Evolutionary conservation across 495 filamentous ascomycete species (phyloP).

Genomic region (Penicillium canescens): DNA sequence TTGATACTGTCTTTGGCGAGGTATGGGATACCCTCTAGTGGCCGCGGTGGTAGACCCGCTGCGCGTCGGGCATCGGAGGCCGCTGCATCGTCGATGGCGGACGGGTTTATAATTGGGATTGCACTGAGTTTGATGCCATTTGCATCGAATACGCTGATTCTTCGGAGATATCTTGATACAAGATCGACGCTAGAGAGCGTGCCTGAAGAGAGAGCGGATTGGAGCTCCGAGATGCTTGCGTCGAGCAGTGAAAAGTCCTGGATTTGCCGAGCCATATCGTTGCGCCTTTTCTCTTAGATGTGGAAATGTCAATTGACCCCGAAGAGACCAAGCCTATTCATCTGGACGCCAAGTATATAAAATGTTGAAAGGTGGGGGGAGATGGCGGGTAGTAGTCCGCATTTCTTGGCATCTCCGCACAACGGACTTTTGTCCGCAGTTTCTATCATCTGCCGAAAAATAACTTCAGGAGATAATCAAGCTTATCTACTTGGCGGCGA

Average conservation of each 20-base stretch:
- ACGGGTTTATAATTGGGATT: conserved; percentile 32
- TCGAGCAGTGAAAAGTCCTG: conserved; percentile 59
- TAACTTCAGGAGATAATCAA: background rate
- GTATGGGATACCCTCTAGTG: conserved; percentile 72
- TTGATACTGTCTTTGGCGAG: conserved; percentile 72
- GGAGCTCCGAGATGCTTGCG: conserved; percentile 52
- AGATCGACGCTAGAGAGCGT: conserved; percentile 47
- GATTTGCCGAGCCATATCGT: conserved; percentile 19
- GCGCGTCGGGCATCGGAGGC: conserved; percentile 33
- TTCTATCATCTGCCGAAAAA: background rate
- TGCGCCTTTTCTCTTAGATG: background rate
- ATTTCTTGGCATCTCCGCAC: background rate
- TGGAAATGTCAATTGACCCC: background rate
- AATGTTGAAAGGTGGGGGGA: background rate
- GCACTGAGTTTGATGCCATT: conserved; percentile 32
- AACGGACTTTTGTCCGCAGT: conserved; percentile 20
- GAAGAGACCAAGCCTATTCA: background rate
- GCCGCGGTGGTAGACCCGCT: conserved; percentile 33
- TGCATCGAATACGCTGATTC: conserved; percentile 40
- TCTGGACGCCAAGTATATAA: background rate
- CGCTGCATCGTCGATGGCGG: conserved; percentile 30
- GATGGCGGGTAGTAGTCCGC: conserved; percentile 4
- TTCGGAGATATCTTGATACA: conserved; percentile 47
- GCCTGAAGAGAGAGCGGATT: conserved; percentile 38
- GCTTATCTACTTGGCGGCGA: conserved; percentile 25